phyloP scores from a whole-genome alignment of 192 early-diverging fungal genomes.

The Coemansia sp. region DNA sequence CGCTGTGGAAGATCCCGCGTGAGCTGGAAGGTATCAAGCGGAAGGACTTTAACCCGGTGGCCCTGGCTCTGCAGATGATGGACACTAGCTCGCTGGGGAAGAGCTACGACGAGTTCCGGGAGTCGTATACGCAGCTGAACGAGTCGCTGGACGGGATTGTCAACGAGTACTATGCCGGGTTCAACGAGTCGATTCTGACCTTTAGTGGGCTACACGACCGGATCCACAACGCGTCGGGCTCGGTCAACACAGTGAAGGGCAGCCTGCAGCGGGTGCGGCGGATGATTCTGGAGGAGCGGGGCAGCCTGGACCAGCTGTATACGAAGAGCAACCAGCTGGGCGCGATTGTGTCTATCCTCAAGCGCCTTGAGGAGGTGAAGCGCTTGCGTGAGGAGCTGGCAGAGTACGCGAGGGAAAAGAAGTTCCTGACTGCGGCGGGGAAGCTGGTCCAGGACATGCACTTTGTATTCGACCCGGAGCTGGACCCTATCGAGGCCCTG shows the following conservation, averaged over 20 bases:
- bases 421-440: constrained; percentile 62
- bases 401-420: constrained; percentile 55
- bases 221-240: constrained; percentile 59
- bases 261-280: constrained; percentile 61
- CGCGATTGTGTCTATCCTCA: constrained; percentile 70
- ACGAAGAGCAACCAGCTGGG: constrained; percentile 69
- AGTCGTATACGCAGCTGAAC: constrained; percentile 56
- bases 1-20: constrained; percentile 44
- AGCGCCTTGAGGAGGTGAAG: constrained; percentile 66
- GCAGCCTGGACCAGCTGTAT: constrained; percentile 64
- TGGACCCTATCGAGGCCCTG: constrained; percentile 64
- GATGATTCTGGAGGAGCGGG: constrained; percentile 56
- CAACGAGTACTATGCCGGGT: constrained; percentile 74
- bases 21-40: constrained; percentile 38
- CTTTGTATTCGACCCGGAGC: constrained; percentile 57
- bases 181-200: constrained; percentile 75
- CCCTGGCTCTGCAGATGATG: constrained; percentile 65
- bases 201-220: constrained; percentile 71
- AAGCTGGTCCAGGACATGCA: constrained; percentile 59
- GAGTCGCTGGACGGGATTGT: constrained; percentile 65
- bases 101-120: constrained; percentile 61
- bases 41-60: constrained; percentile 65
- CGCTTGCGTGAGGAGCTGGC: constrained; percentile 61
- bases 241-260: constrained; percentile 58
- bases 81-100: constrained; percentile 64